Conservation (phyloP, 2,329 filamentous ascomycete genomes). For the Aspergillus fumigatus region DNA sequence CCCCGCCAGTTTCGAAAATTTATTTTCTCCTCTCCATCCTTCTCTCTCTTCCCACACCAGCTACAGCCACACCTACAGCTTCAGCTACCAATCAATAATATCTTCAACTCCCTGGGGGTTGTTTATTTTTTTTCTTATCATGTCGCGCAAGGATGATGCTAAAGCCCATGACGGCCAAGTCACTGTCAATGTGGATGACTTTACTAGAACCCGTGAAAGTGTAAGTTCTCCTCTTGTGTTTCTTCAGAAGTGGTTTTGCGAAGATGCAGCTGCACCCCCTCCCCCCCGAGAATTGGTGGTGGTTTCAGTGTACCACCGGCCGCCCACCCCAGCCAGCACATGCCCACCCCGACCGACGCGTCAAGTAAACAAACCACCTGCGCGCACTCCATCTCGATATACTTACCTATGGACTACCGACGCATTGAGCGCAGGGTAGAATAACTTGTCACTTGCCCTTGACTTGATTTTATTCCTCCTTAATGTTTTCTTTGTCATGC, state of each 20-base stretch:
- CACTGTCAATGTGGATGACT: slow-evolving; percentile 62
- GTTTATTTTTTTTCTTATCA: slow-evolving; percentile 46
- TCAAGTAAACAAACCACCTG: slow-evolving; percentile 9
- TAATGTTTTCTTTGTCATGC: neutral
- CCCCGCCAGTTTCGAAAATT: slow-evolving; percentile 19
- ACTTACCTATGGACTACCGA: neutral
- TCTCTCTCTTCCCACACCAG: slow-evolving; percentile 11
- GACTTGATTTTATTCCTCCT: neutral
- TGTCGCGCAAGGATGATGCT: slow-evolving; percentile 35
- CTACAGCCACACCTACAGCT: neutral
- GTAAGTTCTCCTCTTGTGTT: slow-evolving; percentile 52
- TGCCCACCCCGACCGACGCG: slow-evolving; percentile 2
- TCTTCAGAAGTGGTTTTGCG: neutral
- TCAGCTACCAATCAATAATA: slow-evolving; percentile 1
- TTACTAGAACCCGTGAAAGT: slow-evolving; percentile 73
- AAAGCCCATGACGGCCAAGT: slow-evolving; percentile 32
- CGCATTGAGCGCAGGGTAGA: neutral
- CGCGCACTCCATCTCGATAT: neutral
- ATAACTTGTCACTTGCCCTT: neutral
- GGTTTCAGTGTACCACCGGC: neutral
- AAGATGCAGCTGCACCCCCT: neutral
- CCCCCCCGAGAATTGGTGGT: slow-evolving; percentile 3
- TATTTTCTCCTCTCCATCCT: slow-evolving; percentile 10
- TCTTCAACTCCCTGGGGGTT: neutral
- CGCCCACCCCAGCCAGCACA: slow-evolving; percentile 1